Base-by-base conservation (phyloP, 495 filamentous ascomycete genomes). In the Xylaria scruposa region DNA sequence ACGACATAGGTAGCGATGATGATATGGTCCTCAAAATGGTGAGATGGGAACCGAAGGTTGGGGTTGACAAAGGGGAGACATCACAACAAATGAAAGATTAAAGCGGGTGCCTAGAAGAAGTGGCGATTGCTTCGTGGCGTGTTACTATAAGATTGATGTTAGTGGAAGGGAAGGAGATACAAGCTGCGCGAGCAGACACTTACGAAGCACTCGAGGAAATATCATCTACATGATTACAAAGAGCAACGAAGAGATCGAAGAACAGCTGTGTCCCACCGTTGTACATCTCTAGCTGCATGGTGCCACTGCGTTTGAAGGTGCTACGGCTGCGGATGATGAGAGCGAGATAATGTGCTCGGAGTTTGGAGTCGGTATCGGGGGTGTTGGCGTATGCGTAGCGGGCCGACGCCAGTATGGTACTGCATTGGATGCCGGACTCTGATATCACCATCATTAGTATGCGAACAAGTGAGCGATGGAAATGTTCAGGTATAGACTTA, bases 211-310 rank as follows among this genome's bases (percentile, higher is more conserved):
- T 81, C 5, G 62, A 40, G 24, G 84, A 85, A 73, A 88, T 85
- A 72, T 89, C 87, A 71, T 89, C 89, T 40, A 97, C 93, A 81
- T 97, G 93, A 80, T 97, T 97, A 81, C 92, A 94, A 83, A 97
- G 88, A 5, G 94, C 94, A 51, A 97, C 94, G 81, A 97, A 97
- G 70, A 97, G 83, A 81, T 97, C 94, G 81, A 97, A 97, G 84
- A 97, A 97, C 77, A 97, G 82, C 77, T 91, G 91, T 4, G 83
- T 82, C 72, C 93, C 93, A 26, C 94, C 94, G 74, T 86, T 86
- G 80, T 93, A 91, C 94, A 97, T 97, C 85, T 97, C 94, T 76
- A 91, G 88, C 82, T 97, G 94, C 94, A 97, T 97, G n/a, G 94
- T 97, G 72, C 94, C 94, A 81, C 93, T 97, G 47, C 92, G 85